Evolutionary conservation across 257 asterid species (phyloP).

Genomic region (Thymus quinquecostatus): DNA sequence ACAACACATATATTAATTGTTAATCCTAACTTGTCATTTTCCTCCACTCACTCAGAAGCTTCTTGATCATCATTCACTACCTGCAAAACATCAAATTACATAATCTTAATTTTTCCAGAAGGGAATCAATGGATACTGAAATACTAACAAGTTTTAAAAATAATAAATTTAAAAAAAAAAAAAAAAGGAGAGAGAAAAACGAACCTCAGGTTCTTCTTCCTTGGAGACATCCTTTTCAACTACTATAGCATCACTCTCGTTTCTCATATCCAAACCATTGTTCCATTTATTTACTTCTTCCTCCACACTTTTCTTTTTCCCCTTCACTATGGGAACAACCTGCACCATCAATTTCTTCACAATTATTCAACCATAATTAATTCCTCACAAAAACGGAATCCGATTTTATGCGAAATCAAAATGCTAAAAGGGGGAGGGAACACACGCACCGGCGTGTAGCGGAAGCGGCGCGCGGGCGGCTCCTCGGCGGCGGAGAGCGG

Average conservation of each 20-base stretch:
- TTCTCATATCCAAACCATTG: background rate
- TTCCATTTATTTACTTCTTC: slow-evolving; percentile 38
- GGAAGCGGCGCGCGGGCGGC: slow-evolving; percentile 71
- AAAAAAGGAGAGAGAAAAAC: too few relatives aligned
- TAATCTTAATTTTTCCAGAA: background rate
- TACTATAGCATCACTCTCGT: slow-evolving; percentile 32
- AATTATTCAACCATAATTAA: background rate
- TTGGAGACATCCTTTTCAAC: slow-evolving; percentile 35
- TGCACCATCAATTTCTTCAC: slow-evolving; percentile 23
- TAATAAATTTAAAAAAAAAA: too few relatives aligned
- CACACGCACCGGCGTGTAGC: slow-evolving; percentile 67
- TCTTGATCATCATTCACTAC: slow-evolving; percentile 34
- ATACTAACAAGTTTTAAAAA: too few relatives aligned
- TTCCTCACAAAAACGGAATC: too few relatives aligned
- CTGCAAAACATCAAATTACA: slow-evolving; percentile 28
- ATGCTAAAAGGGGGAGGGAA: background rate
- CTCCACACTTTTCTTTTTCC: slow-evolving; percentile 42
- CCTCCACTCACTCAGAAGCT: slow-evolving; percentile 18
- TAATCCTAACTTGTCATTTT: slow-evolving; percentile 14
- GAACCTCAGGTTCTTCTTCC: slow-evolving; percentile 31
- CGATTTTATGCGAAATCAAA: background rate
- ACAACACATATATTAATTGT: background rate
- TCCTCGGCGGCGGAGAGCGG: slow-evolving; percentile 58
- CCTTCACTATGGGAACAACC: slow-evolving; percentile 67
- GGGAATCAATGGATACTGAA: background rate